Evolutionary conservation across 768 basidiomycete species (phyloP), one percentile per base, ranked within the genome.

Genomic region (Naganishia friedmannii): DNA sequence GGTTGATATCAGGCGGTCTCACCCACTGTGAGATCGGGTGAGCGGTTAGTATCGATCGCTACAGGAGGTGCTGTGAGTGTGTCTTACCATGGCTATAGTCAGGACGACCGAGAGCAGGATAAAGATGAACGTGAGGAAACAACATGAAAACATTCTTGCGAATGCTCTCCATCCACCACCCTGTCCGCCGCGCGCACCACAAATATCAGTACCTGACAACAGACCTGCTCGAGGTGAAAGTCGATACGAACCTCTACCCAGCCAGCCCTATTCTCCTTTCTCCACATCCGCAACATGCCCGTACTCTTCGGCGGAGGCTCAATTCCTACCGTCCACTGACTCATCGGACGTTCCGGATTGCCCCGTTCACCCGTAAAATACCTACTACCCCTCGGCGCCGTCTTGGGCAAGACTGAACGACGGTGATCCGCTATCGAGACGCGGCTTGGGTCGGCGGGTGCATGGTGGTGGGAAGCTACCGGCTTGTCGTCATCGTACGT

Each of bases 201-300:
- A 0, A 31, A 65, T n/a, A 32, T 51, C 37, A 5, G 29, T 56
- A 42, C 32, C n/a, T 26, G 9, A 0, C 29, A 42, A n/a, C n/a
- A n/a, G n/a, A n/a, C n/a, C n/a, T n/a, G n/a, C n/a, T n/a, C n/a
- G n/a, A n/a, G n/a, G n/a, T 6, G 19, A 45, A 37, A 19, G 29
- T 8, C 19, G 23, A 23, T 13, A 73, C 76, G 45, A 67, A 80
- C 79, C 68, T 77, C 77, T 21, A 69, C 74, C 78, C 78, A 81
- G 48, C 79, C 76, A n/a, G 78, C 80, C 29, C 80, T 54, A 63
- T 81, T 78, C 67, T 77, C 80, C 70, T 81, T 81, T 53, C 80
- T 75, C 80, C 80, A 81, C 74, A 78, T 77, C 26, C 80, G 46
- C 65, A 81, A 66, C 48, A 79, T 78, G n/a, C 80, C 80, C 9